Base-by-base conservation (phyloP, 2,329 filamentous ascomycete species). In the Calonectria pseudoturangicola region DNA sequence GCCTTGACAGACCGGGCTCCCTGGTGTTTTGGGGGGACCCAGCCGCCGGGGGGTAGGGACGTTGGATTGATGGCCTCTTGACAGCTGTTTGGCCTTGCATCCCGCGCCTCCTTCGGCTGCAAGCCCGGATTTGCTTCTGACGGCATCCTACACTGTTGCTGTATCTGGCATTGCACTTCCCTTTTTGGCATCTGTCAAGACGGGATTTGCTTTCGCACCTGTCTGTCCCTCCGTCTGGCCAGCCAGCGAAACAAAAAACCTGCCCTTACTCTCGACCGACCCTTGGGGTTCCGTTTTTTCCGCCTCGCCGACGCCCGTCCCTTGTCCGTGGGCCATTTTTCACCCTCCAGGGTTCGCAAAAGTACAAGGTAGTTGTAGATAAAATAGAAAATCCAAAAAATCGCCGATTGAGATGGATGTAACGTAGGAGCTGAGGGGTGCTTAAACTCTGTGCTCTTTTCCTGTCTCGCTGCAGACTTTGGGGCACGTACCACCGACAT, bases 1-100 rank as follows among this genome's bases (percentile, higher is more conserved):
- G 50, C 36, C 58, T 60, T 68, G 66, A 68, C 66, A 68, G 66
- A 47, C 66, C 66, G 48, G 66, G 56, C 56, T 63, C 66, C 66
- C 66, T 48, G 27, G 66, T 48, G 48, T 51, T 58, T 27, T 9
- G 33, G 33, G 15, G 27, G 15, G 30, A 15, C 28, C 18, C 16
- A 18, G 33, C 33, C 33, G 30, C 4, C 12, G 33, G 33, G 28
- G n/a, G 6, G 51, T 18, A 36, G 43, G 43, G 7, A 45, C 43
- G 43, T n/a, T 45, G 18, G 18, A n/a, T n/a, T 45, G 43, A 58
- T 16, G 25, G 21, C 30, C 30, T 58, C 51, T 58, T 58, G 51
- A 58, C 51, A 58, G 51, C 30, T 56, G 51, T 18, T 30, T 51
- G 48, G 51, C 51, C 30, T 51, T 58, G 51, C 51, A 21, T 39